Evolutionary conservation across 2,329 filamentous ascomycete genomes (phyloP).

Genomic region (Calcarisporium arbuscula): DNA sequence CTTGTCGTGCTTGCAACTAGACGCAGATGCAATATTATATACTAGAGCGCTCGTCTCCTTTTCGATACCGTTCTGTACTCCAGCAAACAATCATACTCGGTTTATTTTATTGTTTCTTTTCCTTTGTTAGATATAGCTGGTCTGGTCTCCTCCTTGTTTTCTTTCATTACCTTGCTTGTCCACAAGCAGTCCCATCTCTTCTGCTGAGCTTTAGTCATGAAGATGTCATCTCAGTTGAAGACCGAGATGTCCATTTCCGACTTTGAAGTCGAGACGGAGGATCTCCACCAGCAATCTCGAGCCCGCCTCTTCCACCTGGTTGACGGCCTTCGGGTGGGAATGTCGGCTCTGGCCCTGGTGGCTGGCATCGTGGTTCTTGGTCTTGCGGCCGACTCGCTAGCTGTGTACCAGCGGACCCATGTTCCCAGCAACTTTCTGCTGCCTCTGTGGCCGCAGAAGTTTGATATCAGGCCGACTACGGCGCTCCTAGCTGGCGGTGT

Average conservation of each 20-base stretch:
- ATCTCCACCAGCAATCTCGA: constrained; percentile 29
- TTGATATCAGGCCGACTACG: constrained; percentile 50
- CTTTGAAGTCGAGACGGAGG: constrained; percentile 40
- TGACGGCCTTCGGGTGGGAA: constrained; percentile 38
- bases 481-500: constrained; percentile 47
- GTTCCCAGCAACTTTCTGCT: constrained; percentile 40
- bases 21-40: no score
- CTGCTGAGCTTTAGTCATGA: constrained; percentile 8
- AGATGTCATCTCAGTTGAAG: constrained; percentile 27
- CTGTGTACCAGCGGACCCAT: constrained; percentile 49
- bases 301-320: constrained; percentile 31
- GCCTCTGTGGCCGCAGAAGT: constrained; percentile 48
- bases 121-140: constrained; percentile 1
- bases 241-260: constrained; percentile 37
- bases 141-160: constrained; percentile 3
- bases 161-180: no score
- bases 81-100: no score
- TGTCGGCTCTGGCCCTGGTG: constrained; percentile 44
- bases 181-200: no score
- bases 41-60: no score
- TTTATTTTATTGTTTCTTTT: constrained; percentile 11
- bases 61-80: no score
- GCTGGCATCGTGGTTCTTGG: constrained; percentile 47
- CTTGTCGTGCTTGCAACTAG: no score
- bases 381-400: constrained; percentile 46